Evolutionary conservation across 2,329 filamentous ascomycete genomes (phyloP).

Genomic region (Aspergillus puulaauensis): DNA sequence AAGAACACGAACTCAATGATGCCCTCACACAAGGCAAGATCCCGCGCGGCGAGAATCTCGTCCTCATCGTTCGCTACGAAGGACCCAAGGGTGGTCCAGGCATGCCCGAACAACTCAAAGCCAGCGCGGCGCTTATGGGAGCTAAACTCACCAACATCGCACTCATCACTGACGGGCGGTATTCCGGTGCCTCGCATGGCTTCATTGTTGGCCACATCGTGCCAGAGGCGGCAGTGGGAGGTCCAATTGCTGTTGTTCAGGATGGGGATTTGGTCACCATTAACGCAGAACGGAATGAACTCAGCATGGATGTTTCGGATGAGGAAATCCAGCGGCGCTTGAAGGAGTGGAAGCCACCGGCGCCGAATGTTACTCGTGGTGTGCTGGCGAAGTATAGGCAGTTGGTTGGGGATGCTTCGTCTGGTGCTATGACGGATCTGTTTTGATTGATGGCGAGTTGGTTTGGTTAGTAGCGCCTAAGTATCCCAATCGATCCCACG

Average conservation of each 20-base stretch:
- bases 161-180: constrained; percentile 87
- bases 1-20: constrained; percentile 74
- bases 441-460: constrained; percentile 43
- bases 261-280: constrained; percentile 85
- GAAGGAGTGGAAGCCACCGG: constrained; percentile 68
- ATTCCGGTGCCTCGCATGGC: constrained; percentile 83
- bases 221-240: constrained; percentile 85
- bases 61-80: constrained; percentile 89
- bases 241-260: constrained; percentile 78
- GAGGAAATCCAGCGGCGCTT: constrained; percentile 68
- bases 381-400: constrained; percentile 86
- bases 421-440: constrained; percentile 84
- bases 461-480: neutral
- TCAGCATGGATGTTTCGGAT: constrained; percentile 70
- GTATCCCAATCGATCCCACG: neutral
- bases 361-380: constrained; percentile 73
- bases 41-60: constrained; percentile 74
- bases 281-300: constrained; percentile 72
- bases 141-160: constrained; percentile 84
- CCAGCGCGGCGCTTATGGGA: constrained; percentile 88
- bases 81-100: constrained; percentile 90
- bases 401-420: constrained; percentile 85
- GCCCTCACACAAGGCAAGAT: constrained; percentile 72
- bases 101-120: constrained; percentile 93
- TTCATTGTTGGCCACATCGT: constrained; percentile 94